Evolutionary conservation across 2,329 filamentous ascomycete species (phyloP).

Genomic region (Aspergillus transmontanensis): DNA sequence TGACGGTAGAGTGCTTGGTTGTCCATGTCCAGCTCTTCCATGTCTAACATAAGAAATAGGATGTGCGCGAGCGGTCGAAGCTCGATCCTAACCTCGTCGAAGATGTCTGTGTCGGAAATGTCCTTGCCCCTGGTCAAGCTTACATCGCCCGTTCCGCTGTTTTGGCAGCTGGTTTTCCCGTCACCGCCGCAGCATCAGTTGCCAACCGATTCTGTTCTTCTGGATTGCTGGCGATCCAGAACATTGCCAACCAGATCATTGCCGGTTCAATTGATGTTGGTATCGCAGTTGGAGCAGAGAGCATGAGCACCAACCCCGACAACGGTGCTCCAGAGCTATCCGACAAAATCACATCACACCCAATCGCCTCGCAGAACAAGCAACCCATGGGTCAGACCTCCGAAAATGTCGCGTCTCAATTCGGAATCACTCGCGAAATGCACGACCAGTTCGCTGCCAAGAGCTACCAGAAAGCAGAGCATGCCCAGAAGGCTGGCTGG

Average conservation of each 20-base stretch:
- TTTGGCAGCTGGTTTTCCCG: conserved; percentile 83
- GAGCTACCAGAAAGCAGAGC: conserved; percentile 82
- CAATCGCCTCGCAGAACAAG: conserved; percentile 84
- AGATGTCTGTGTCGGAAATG: conserved; percentile 84
- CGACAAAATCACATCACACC: conserved; percentile 72
- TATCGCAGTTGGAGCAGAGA: conserved; percentile 88
- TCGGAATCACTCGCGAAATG: conserved; percentile 65
- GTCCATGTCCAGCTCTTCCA: no score
- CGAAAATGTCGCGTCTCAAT: conserved; percentile 87
- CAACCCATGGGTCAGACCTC: conserved; percentile 90
- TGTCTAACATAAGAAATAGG: conserved; percentile 38
- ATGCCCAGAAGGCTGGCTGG: conserved; percentile 78
- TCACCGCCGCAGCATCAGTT: conserved; percentile 73
- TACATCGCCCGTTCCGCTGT: conserved; percentile 88
- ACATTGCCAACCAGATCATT: conserved; percentile 88
- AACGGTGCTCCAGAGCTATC: conserved; percentile 81
- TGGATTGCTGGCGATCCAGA: conserved; percentile 84
- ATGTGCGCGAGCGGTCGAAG: conserved; percentile 76
- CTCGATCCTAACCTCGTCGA: conserved; percentile 86
- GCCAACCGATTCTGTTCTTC: conserved; percentile 91
- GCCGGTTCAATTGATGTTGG: conserved; percentile 89
- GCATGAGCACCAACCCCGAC: conserved; percentile 87
- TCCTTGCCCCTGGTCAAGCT: conserved; percentile 83
- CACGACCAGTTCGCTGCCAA: conserved; percentile 84
- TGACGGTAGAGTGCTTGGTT: conserved; percentile 32